Evolutionary conservation across 768 basidiomycete species (phyloP).

Genomic region (Macrocybe gigantea): DNA sequence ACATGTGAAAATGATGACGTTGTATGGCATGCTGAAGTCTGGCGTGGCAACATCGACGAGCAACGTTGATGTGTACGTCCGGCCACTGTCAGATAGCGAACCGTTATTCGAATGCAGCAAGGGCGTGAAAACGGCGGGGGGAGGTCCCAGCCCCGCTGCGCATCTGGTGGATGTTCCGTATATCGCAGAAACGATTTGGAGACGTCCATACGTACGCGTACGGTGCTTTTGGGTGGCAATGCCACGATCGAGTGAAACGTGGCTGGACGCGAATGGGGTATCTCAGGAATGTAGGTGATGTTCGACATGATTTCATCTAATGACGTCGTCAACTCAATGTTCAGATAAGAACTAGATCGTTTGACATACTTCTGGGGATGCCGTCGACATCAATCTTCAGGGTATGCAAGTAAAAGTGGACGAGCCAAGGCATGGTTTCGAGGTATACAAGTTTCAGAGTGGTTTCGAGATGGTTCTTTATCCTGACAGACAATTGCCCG

Average conservation of each 20-base stretch:
- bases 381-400: constrained; percentile 48
- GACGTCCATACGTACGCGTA: constrained; percentile 68
- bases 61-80: constrained; percentile 76
- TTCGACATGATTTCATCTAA: constrained; percentile 61
- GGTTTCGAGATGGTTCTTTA: constrained; percentile 52
- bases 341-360: background rate
- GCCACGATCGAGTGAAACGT: constrained; percentile 66
- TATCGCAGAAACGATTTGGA: constrained; percentile 85
- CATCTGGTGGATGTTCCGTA: constrained; percentile 94
- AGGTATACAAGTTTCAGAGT: constrained; percentile 59
- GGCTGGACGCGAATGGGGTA: constrained; percentile 69
- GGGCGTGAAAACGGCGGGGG: constrained; percentile 77
- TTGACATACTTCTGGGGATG: constrained; percentile 33
- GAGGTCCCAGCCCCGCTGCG: constrained; percentile 91
- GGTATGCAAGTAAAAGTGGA: constrained; percentile 85
- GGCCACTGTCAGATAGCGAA: constrained; percentile 12
- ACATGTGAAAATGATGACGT: constrained; percentile 95
- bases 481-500: constrained; percentile 62
- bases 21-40: constrained; percentile 99
- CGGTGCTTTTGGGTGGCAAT: constrained; percentile 62
- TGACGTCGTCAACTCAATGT: background rate
- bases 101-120: constrained; percentile 14
- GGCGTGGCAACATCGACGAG: constrained; percentile 96
- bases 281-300: constrained; percentile 61
- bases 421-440: constrained; percentile 91